Evolutionary conservation across 371 early-diverging fungal genomes (phyloP).

Genomic region (Mortierella sp.): DNA sequence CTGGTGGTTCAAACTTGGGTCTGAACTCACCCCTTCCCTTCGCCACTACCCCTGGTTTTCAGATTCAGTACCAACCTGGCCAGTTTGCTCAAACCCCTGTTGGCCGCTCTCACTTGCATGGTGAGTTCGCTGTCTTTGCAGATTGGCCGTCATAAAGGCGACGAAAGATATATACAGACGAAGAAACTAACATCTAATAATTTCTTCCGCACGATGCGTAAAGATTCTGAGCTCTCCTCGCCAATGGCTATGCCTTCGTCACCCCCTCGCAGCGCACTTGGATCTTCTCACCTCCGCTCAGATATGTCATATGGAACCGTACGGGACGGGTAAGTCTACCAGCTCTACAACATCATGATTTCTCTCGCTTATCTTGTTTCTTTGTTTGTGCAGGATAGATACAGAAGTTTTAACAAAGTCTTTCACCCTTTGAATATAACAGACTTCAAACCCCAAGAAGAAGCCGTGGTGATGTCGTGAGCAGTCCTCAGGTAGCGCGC

Average conservation of each 20-base stretch:
- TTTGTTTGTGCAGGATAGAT: neutral
- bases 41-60: slow-evolving; percentile 40
- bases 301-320: slow-evolving; percentile 45
- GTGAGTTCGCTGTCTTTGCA: slow-evolving; percentile 1
- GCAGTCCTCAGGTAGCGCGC: slow-evolving; percentile 52
- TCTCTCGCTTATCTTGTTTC: neutral
- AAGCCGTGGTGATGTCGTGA: slow-evolving; percentile 47
- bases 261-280: slow-evolving; percentile 42
- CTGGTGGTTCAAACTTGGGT: slow-evolving; percentile 23
- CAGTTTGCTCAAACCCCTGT: slow-evolving; percentile 31
- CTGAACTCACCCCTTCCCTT: slow-evolving; percentile 50
- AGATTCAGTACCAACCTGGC: slow-evolving; percentile 44
- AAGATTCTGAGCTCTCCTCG: slow-evolving; percentile 40
- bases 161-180: neutral
- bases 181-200: neutral
- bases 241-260: slow-evolving; percentile 50
- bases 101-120: slow-evolving; percentile 21
- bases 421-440: neutral
- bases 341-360: neutral
- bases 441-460: slow-evolving; percentile 38
- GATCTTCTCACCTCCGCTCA: slow-evolving; percentile 47
- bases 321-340: slow-evolving; percentile 30
- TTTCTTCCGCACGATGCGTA: neutral
- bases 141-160: neutral
- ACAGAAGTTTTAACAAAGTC: neutral